phyloP scores from a whole-genome alignment of 495 filamentous ascomycete genomes.

The Penicillium samsonianum region DNA sequence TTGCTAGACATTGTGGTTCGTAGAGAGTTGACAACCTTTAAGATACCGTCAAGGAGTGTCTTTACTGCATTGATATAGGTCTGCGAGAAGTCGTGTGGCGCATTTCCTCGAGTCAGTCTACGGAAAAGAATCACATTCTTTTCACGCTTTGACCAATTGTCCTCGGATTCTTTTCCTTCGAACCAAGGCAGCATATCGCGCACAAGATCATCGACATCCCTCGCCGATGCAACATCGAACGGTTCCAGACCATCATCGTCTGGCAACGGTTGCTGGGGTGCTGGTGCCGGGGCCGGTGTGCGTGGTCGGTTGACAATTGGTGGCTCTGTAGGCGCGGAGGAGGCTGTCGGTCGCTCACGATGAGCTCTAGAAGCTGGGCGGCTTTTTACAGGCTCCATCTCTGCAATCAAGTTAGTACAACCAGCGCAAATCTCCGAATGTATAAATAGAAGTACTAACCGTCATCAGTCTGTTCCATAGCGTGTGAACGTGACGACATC shows the following conservation, averaged over 20 bases:
- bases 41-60: constrained; percentile 77
- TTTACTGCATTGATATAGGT: constrained; percentile 70
- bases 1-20: constrained; percentile 86
- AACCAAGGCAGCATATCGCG: constrained; percentile 77
- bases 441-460: constrained; percentile 20
- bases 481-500: constrained; percentile 32
- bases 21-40: constrained; percentile 83
- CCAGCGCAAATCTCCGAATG: background rate
- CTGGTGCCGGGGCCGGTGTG: constrained; percentile 21
- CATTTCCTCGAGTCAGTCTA: constrained; percentile 79
- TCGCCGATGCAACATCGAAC: constrained; percentile 72
- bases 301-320: constrained; percentile 20
- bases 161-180: constrained; percentile 86
- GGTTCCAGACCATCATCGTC: constrained; percentile 72
- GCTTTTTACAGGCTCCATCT: constrained; percentile 17
- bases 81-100: constrained; percentile 70
- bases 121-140: constrained; percentile 74
- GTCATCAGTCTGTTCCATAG: constrained; percentile 26
- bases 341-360: constrained; percentile 22
- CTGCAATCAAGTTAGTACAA: constrained; percentile 14
- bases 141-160: constrained; percentile 87
- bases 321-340: constrained; percentile 18
- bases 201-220: constrained; percentile 83
- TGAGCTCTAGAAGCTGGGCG: constrained; percentile 27
- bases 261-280: constrained; percentile 8